Percentiles rank a stretch among this genome's conserved stretches.
These are phyloP conservation scores for Mortierella alpina DNA, from an alignment of 192 early-diverging fungal genomes.

Conservation along the genomic window DNA sequence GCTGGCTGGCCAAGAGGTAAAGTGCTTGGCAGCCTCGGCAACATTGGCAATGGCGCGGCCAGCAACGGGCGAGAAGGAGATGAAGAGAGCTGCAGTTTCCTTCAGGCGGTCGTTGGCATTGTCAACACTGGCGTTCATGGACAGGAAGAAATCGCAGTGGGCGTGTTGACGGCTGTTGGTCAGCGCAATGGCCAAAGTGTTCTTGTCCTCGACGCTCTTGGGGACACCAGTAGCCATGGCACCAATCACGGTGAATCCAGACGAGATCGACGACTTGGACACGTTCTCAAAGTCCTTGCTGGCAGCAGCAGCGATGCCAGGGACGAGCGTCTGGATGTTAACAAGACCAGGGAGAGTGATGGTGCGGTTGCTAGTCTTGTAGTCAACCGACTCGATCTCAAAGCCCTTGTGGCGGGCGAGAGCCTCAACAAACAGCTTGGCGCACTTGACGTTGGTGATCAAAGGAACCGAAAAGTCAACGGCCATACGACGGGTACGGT, in stretches of 20 bases:
- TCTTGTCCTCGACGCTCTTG: conserved; percentile 65
- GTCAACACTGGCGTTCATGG: conserved; percentile 73
- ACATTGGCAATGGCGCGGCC: conserved; percentile 61
- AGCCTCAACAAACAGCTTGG: conserved; percentile 98
- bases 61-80: conserved; percentile 67
- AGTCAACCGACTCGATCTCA: conserved; percentile 89
- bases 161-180: conserved; percentile 59
- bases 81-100: conserved; percentile 67
- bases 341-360: conserved; percentile 89
- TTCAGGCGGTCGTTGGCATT: conserved; percentile 65
- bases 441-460: conserved; percentile 99
- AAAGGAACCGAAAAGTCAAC: conserved; percentile 96
- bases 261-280: conserved; percentile 79
- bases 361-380: conserved; percentile 88
- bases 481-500: conserved; percentile 95
- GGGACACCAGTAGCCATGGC: conserved; percentile 68
- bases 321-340: conserved; percentile 80
- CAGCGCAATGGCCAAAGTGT: conserved; percentile 64
- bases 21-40: conserved; percentile 75
- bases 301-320: conserved; percentile 56
- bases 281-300: conserved; percentile 70
- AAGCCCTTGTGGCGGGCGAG: conserved; percentile 76
- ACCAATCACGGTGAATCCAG: conserved; percentile 88
- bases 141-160: conserved; percentile 80
- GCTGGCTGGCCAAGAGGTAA: conserved; percentile 82